These are phyloP conservation scores for Hypoxylon sp. DNA, from an alignment of 2,329 filamentous ascomycete species.

Conservation along the genomic window DNA sequence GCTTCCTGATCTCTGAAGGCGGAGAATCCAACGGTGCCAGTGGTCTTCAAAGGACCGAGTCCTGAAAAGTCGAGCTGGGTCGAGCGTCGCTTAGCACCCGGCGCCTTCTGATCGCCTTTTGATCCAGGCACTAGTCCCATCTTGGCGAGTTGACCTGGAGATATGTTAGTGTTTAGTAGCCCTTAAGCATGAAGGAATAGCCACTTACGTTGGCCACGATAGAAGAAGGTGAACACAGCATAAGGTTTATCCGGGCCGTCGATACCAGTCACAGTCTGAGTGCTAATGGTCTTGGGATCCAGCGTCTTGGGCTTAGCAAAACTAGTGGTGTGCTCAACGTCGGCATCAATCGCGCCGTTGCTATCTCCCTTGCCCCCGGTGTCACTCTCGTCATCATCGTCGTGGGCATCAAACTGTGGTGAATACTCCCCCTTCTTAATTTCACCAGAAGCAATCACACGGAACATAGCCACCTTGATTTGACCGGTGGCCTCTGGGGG, in stretches of 20 bases:
- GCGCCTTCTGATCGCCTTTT: conserved; percentile 74
- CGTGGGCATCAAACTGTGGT: conserved; percentile 96
- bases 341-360: conserved; percentile 77
- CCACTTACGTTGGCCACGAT: conserved; percentile 89
- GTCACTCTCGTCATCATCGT: conserved; percentile 84
- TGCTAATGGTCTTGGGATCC: conserved; percentile 97
- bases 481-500: conserved; percentile 95
- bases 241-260: conserved; percentile 97
- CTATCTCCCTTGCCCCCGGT: conserved; percentile 66
- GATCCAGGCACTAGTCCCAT: conserved; percentile 87
- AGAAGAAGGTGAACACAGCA: conserved; percentile 97
- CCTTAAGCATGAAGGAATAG: background rate
- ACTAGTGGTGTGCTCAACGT: conserved; percentile 96
- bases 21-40: conserved; percentile 91
- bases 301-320: conserved; percentile 97
- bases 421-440: conserved; percentile 99
- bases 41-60: conserved; percentile 85
- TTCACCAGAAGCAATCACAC: conserved; percentile 94
- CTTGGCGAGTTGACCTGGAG: conserved; percentile 89
- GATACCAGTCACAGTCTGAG: conserved; percentile 98
- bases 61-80: conserved; percentile 87
- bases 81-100: conserved; percentile 82
- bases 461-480: conserved; percentile 97
- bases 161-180: conserved; percentile 43
- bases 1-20: conserved; percentile 82